Conservation (phyloP, 2,329 filamentous ascomycete genomes). For the Coniochaeta pulveracea region DNA sequence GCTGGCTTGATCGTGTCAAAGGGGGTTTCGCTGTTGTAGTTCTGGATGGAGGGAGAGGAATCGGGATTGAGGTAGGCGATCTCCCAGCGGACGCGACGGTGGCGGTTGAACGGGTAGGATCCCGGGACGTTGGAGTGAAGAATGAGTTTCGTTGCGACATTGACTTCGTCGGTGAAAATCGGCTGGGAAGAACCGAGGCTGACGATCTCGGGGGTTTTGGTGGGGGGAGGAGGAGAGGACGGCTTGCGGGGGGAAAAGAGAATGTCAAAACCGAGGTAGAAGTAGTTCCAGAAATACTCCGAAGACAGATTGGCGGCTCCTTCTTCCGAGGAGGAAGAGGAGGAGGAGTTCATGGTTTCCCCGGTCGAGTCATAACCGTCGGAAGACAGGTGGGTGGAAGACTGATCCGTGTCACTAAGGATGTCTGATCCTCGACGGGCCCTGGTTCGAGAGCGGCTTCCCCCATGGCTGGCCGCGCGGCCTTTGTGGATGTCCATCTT, state of each 20-base stretch:
- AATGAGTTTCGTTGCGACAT: slow-evolving; percentile 85
- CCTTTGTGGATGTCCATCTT: slow-evolving; percentile 76
- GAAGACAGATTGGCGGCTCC: slow-evolving; percentile 42
- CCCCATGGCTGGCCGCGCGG: slow-evolving; percentile 39
- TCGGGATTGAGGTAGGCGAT: slow-evolving; percentile 47
- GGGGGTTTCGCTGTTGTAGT: slow-evolving; percentile 62
- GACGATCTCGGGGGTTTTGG: neutral
- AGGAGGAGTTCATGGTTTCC: slow-evolving; percentile 48
- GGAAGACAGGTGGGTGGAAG: slow-evolving; percentile 42
- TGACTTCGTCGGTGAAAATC: slow-evolving; percentile 35
- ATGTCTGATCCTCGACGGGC: slow-evolving; percentile 41
- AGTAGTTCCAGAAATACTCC: slow-evolving; percentile 96
- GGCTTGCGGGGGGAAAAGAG: slow-evolving; percentile 68
- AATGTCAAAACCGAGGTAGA: slow-evolving; percentile 87
- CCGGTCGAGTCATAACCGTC: slow-evolving; percentile 56
- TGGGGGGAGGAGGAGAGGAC: slow-evolving; percentile 38
- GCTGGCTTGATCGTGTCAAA: slow-evolving; percentile 62
- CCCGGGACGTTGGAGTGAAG: slow-evolving; percentile 92
- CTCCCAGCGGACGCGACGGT: slow-evolving; percentile 81
- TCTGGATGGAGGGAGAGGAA: slow-evolving; percentile 25
- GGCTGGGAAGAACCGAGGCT: slow-evolving; percentile 38
- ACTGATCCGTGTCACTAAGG: slow-evolving; percentile 62
- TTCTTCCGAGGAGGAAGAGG: slow-evolving; percentile 46
- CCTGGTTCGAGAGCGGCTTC: slow-evolving; percentile 35
- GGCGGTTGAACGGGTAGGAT: slow-evolving; percentile 92